Conservation (phyloP, 75 land plant genomes). For the Cunninghamia lanceolata region DNA sequence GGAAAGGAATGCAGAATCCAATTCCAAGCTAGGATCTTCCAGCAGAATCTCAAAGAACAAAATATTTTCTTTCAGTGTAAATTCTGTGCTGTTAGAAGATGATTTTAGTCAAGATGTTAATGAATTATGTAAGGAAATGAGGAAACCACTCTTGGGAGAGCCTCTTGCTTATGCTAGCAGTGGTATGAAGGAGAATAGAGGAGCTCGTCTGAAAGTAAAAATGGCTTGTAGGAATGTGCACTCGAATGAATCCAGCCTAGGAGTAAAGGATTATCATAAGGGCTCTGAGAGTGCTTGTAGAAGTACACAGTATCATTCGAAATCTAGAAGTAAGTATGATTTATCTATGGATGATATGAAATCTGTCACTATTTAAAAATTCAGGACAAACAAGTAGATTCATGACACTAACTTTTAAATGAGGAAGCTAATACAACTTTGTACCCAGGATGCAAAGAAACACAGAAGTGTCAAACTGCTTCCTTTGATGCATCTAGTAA, state of each 20-base stretch:
- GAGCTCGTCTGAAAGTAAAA: background rate
- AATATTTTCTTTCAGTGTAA: background rate
- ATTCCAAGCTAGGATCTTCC: background rate
- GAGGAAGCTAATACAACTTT: background rate
- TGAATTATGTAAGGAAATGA: conserved; percentile 11
- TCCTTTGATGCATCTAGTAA: background rate
- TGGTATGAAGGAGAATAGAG: background rate
- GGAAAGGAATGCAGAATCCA: background rate
- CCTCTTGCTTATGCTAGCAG: background rate
- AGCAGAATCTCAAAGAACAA: background rate
- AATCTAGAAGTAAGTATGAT: background rate
- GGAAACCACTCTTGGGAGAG: background rate
- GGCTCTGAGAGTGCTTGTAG: background rate
- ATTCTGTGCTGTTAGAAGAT: background rate
- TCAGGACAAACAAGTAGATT: background rate
- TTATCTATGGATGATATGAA: background rate
- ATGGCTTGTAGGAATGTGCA: background rate
- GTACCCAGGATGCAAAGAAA: background rate
- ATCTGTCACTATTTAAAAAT: background rate
- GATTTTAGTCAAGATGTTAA: background rate
- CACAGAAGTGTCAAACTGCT: background rate
- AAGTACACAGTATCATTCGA: background rate
- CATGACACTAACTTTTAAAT: background rate
- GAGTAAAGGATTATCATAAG: background rate
- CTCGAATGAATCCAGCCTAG: background rate